Percentiles rank a stretch among this genome's conserved stretches.
Conservation (phyloP, 148 eudicot species). For the Cornus florida region DNA sequence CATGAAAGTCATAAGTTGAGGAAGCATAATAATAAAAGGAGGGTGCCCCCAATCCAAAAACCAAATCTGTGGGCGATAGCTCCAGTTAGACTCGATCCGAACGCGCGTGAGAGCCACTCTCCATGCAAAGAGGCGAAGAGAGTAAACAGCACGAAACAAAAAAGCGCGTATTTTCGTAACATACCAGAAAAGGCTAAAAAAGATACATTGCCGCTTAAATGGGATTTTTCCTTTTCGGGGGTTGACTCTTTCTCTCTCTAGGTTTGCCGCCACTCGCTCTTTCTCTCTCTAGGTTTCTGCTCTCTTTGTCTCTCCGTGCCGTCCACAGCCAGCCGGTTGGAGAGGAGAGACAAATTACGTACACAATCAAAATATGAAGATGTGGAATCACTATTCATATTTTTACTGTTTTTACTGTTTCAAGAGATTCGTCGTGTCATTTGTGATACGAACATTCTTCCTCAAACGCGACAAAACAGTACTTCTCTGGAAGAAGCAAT, state of each 20-base stretch:
- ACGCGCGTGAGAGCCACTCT: background rate
- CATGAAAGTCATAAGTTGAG: no score
- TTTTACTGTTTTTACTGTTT: background rate
- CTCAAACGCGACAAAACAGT: background rate
- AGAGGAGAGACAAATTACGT: background rate
- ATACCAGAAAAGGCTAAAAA: background rate
- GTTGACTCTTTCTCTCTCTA: constrained; percentile 1
- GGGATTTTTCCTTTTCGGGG: constrained; percentile 2
- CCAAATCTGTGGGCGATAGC: background rate
- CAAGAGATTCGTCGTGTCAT: constrained; percentile 2
- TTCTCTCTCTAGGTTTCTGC: background rate
- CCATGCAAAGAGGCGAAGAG: background rate
- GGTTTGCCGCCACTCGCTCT: background rate
- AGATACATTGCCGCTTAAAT: background rate
- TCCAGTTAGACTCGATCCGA: background rate
- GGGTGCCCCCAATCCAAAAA: background rate
- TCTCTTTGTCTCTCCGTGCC: background rate
- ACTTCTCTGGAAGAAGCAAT: background rate
- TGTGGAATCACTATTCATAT: no score
- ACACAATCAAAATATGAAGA: background rate
- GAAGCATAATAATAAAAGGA: no score
- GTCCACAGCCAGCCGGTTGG: background rate
- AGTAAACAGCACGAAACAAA: background rate
- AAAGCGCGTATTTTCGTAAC: background rate
- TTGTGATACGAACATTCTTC: background rate